A percentile compares a stretch with the other conserved stretches of the same genome.
phyloP scores from a whole-genome alignment of 2,329 filamentous ascomycete species.

The Coleophoma crateriformis region DNA sequence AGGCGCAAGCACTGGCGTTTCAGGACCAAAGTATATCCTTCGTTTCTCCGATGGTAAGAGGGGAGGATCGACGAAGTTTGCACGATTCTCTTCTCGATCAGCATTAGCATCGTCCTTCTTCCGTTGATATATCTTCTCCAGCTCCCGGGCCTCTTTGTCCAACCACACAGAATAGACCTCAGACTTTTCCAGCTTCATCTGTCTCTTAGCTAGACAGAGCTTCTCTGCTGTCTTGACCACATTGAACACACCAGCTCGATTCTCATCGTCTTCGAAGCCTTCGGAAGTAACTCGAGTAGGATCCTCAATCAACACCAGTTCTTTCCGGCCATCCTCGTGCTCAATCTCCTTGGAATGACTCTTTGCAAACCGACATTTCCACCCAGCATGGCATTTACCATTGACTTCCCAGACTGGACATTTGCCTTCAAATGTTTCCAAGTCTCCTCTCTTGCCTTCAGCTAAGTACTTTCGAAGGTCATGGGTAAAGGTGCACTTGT shows the following conservation, averaged over 20 bases:
- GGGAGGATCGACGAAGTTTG: slow-evolving; percentile 78
- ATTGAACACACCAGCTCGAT: slow-evolving; percentile 66
- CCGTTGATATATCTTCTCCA: slow-evolving; percentile 41
- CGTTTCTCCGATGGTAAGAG: slow-evolving; percentile 91
- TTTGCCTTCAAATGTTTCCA: slow-evolving; percentile 67
- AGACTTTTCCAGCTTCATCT: slow-evolving; percentile 63
- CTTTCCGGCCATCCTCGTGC: slow-evolving; percentile 73
- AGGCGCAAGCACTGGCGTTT: slow-evolving; percentile 90
- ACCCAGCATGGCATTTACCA: slow-evolving; percentile 76
- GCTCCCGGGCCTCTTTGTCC: slow-evolving; percentile 53
- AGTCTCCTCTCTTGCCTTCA: slow-evolving; percentile 74
- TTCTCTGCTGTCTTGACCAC: slow-evolving; percentile 65
- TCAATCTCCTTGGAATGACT: slow-evolving; percentile 82
- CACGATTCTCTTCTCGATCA: slow-evolving; percentile 64
- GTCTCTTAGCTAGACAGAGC: slow-evolving; percentile 68
- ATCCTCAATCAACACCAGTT: slow-evolving; percentile 63
- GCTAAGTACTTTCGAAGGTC: slow-evolving; percentile 80
- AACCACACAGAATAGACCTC: slow-evolving; percentile 76
- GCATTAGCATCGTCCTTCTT: slow-evolving; percentile 33
- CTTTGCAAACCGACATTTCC: slow-evolving; percentile 88
- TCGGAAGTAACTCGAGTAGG: slow-evolving; percentile 15
- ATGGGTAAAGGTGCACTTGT: slow-evolving; percentile 77
- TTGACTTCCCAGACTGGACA: slow-evolving; percentile 78
- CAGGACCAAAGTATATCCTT: slow-evolving; percentile 84
- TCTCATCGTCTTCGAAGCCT: slow-evolving; percentile 33